Base-by-base conservation (phyloP, 73 alveolate species). In the Stentor roeselii region DNA sequence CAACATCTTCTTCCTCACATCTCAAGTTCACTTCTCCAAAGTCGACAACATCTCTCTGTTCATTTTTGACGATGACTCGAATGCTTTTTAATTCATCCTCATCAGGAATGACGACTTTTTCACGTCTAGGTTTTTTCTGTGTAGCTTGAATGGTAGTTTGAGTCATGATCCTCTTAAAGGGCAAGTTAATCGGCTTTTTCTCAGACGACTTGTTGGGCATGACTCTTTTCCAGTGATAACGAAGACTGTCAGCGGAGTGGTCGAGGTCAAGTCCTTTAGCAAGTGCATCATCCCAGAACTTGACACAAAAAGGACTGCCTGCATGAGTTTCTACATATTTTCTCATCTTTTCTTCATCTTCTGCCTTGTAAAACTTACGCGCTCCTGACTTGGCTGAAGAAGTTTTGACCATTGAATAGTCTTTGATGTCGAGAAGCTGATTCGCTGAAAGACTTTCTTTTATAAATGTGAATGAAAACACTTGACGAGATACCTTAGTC, bases 261-360 rank as follows among this genome's bases (percentile, higher is more conserved):
- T 67, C 80, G 0, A 67, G n/a, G 27, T 2, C 42, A 21, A 67
- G 42, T 15, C 80, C 80, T 21, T 32, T 67, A 21, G 21, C 34
- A 15, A 67, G 2, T 1, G 80, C 80, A 0, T 21, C 41, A 30
- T 67, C 80, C 80, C 80, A 67, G 41, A 21, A 67, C 11, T 32
- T 67, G 21, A 21, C 37, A 32, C 37, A 14, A 27, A 11, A 27
- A 27, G 80, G 37, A 21, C 37, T 67, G 37, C 80, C 80, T 27
- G 80, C 41, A 67, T 67, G 80, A 21, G 2, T 67, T 67, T 67
- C 80, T 2, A 67, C 80, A 32, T 67, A 67, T 0, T 67, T 32
- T 11, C 27, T 67, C 80, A 67, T 67, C 37, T 27, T 21, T 34
- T 67, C 37, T n/a, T 67, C 80, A 15, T 67, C 80, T 1, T 67